These are phyloP conservation scores for Xylariales sp. DNA, from an alignment of 2,329 filamentous ascomycete species.

Conservation along the genomic window DNA sequence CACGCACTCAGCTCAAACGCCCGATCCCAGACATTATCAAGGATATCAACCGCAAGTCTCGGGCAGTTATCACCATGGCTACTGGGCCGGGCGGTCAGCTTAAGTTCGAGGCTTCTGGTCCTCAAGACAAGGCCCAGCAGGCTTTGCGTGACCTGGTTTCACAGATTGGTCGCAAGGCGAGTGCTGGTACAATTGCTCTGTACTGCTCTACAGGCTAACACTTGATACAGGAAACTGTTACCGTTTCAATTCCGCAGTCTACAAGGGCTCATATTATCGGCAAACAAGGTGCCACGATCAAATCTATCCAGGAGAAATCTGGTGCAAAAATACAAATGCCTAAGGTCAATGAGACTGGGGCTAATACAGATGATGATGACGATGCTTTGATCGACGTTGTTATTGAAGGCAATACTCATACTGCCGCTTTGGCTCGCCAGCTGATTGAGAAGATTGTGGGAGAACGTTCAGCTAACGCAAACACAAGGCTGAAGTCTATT, in stretches of 20 bases:
- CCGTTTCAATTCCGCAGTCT: constrained; percentile 84
- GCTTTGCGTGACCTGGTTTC: constrained; percentile 89
- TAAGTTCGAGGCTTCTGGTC: constrained; percentile 86
- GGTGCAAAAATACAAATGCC: constrained; percentile 92
- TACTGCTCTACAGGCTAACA: constrained; percentile 19
- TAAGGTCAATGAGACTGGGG: constrained; percentile 74
- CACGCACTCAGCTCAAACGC: constrained; percentile 82
- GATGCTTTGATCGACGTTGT: constrained; percentile 86
- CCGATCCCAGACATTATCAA: constrained; percentile 86
- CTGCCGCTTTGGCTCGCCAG: constrained; percentile 83
- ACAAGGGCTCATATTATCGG: constrained; percentile 92
- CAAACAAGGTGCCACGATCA: constrained; percentile 88
- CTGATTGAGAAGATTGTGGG: constrained; percentile 89
- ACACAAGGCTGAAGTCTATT: constrained; percentile 82
- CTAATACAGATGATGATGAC: constrained; percentile 74
- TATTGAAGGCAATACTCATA: constrained; percentile 91
- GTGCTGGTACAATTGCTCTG: constrained; percentile 41
- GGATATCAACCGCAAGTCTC: constrained; percentile 92
- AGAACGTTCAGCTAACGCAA: constrained; percentile 85
- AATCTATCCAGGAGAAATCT: constrained; percentile 87
- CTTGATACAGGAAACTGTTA: constrained; percentile 64
- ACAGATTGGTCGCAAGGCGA: constrained; percentile 86
- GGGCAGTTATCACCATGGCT: constrained; percentile 84
- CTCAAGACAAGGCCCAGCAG: constrained; percentile 84
- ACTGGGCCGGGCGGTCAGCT: constrained; percentile 77